phyloP scores from a whole-genome alignment of 495 filamentous ascomycete genomes.

The Lindgomyces ingoldianus region DNA sequence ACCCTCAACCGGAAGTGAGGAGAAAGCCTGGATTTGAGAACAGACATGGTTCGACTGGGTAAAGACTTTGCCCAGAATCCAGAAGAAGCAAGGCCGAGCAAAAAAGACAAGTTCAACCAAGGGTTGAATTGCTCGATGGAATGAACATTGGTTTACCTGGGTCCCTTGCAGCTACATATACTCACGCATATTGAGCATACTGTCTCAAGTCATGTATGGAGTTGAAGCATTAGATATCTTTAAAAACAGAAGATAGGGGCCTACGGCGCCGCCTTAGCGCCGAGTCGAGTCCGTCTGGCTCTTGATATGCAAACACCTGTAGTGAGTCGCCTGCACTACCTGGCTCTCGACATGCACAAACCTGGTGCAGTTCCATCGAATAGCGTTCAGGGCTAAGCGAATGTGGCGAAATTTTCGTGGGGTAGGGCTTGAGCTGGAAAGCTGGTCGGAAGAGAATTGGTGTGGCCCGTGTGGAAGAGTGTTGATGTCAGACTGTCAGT shows the following conservation, averaged over 20 bases:
- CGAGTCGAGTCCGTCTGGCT: not conserved
- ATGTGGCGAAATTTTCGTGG: constrained; percentile 9
- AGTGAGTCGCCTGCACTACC: too few relatives aligned
- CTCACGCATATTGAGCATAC: constrained; percentile 2
- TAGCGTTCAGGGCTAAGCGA: constrained; percentile 11
- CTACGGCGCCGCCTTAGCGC: constrained; percentile 28
- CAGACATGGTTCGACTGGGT: constrained; percentile 37
- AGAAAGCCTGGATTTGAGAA: constrained; percentile 43
- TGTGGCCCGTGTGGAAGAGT: not conserved
- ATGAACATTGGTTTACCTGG: constrained; percentile 16
- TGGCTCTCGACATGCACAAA: too few relatives aligned
- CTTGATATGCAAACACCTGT: constrained; percentile 1
- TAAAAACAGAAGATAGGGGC: constrained; percentile 28
- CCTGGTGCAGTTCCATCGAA: too few relatives aligned
- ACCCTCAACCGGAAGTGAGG: constrained; percentile 46
- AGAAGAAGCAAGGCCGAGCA: not conserved
- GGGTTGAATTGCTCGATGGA: not conserved
- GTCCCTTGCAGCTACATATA: constrained; percentile 38
- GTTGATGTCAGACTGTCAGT: not conserved
- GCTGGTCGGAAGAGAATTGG: not conserved
- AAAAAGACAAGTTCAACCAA: not conserved
- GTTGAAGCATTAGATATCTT: constrained; percentile 6
- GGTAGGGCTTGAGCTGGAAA: not conserved
- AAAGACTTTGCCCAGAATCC: not conserved
- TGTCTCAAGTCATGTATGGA: not conserved